phyloP scores from a whole-genome alignment of 345 rosid genomes.

The Populus pruinosa region DNA sequence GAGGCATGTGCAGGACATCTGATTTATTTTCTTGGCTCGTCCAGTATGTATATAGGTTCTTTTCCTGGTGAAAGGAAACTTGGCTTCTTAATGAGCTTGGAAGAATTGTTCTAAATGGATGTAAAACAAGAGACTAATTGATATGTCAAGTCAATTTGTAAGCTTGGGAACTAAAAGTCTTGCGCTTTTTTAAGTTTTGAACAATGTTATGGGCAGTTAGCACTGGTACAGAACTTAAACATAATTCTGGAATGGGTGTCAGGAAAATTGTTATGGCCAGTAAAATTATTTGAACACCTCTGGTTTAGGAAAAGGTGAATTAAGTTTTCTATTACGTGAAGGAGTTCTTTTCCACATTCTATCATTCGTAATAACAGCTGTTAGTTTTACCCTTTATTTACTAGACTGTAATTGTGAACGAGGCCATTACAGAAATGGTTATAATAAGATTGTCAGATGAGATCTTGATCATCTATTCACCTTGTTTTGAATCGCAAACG shows the following conservation, averaged over 20 bases:
- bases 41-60: background rate
- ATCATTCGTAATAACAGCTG: background rate
- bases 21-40: background rate
- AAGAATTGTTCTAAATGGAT: background rate
- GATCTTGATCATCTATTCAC: background rate
- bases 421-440: background rate
- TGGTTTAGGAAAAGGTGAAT: background rate
- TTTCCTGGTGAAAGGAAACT: no score
- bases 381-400: background rate
- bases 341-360: background rate
- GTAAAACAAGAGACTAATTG: background rate
- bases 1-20: background rate
- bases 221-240: background rate
- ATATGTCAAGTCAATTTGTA: background rate
- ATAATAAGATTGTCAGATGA: background rate
- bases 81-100: background rate
- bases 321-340: background rate
- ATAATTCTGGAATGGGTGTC: background rate
- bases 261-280: background rate
- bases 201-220: background rate
- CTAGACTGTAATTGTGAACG: background rate
- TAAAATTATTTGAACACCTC: background rate
- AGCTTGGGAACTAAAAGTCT: background rate
- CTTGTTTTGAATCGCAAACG: background rate
- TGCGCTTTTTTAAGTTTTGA: background rate